Base-by-base conservation (phyloP, 257 asterid species). In the Solanum ahanhuiri region DNA sequence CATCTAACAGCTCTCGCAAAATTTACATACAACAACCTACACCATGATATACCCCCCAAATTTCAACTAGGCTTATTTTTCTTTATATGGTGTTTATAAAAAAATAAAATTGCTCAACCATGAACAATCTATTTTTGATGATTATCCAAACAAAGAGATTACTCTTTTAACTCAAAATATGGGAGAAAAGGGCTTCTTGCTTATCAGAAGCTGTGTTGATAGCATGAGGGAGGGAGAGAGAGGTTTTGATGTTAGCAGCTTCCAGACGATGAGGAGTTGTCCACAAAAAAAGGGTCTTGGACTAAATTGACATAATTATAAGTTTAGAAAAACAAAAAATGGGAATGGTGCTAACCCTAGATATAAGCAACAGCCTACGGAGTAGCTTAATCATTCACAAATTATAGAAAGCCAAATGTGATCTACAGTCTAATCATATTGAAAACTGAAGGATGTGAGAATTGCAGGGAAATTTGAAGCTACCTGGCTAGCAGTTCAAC, bases 401-500 rank as follows among this genome's bases (percentile, higher is more conserved):
- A 81, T 45, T 15, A 48, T 9, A 81, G 66, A 43, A 79, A 81
- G 43, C 67, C 41, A 81, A 81, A 28, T 17, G 39, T 45, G 82
- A 30, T 43, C 22, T 11, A 45, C 84, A 28, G 15, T 9, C 41
- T 9, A 45, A 81, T 81, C 66, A 17, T 81, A 81, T 81, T 28
- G 67, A 48, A 45, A 79, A 45, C 28, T 51, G 5, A 45, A 45
- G 35, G 1, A 4, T 48, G 84, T 15, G 67, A 48, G 11, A 81
- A 45, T 57, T 25, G 60, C 20, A n/a, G 30, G 35, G 12, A 25
- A 86, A 84, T 33, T 73, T 58, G 58, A 83, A 76, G 87, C 84
- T 92, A 96, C 99, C 98, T 95, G 22, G 89, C 51, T 89, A 97
- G 91, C 60, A 93, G 95, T 87, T 97, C 97, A 85, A 95, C 93